Percentiles rank a stretch among this genome's conserved stretches.
phyloP scores from a whole-genome alignment of 805 yeast species.

The Candida quercuum region DNA sequence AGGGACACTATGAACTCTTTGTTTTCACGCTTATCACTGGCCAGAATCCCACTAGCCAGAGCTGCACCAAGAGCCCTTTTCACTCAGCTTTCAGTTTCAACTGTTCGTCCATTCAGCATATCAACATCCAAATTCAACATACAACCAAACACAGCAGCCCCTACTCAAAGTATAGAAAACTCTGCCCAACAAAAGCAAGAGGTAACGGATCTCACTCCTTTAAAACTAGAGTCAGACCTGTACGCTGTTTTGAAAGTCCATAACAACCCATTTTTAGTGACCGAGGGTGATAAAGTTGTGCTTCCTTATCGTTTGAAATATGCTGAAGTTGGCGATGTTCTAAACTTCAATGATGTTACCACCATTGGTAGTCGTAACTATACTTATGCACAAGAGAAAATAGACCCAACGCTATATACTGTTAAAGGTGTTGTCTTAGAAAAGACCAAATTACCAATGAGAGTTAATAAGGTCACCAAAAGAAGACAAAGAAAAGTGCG shows the following conservation, averaged over 20 bases:
- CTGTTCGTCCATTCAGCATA: slow-evolving; percentile 8
- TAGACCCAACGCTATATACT: slow-evolving; percentile 48
- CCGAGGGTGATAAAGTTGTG: slow-evolving; percentile 81
- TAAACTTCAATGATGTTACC: slow-evolving; percentile 67
- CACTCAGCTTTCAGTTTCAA: background rate
- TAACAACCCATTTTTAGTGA: slow-evolving; percentile 80
- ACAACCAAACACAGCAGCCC: background rate
- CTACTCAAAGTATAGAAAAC: too few species aligned
- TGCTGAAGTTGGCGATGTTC: slow-evolving; percentile 79
- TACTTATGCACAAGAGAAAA: slow-evolving; percentile 53
- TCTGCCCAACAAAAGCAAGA: background rate
- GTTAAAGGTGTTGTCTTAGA: slow-evolving; percentile 81
- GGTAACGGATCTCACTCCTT: slow-evolving; percentile 43
- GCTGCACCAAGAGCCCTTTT: background rate
- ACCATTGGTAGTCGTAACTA: slow-evolving; percentile 83
- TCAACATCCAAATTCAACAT: slow-evolving; percentile 6
- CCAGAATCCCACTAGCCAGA: too few species aligned
- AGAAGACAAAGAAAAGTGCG: slow-evolving; percentile 74
- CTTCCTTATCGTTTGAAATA: slow-evolving; percentile 75
- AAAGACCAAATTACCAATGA: slow-evolving; percentile 75
- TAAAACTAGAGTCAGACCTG: slow-evolving; percentile 62
- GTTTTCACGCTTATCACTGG: too few species aligned
- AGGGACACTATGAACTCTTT: too few species aligned
- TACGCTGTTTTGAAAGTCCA: slow-evolving; percentile 83
- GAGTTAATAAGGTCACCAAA: slow-evolving; percentile 67